A percentile compares a stretch with the other conserved stretches of the same genome.
Evolutionary conservation across 2,329 filamentous ascomycete species (phyloP).

Genomic region (Cordyceps farinosa): DNA sequence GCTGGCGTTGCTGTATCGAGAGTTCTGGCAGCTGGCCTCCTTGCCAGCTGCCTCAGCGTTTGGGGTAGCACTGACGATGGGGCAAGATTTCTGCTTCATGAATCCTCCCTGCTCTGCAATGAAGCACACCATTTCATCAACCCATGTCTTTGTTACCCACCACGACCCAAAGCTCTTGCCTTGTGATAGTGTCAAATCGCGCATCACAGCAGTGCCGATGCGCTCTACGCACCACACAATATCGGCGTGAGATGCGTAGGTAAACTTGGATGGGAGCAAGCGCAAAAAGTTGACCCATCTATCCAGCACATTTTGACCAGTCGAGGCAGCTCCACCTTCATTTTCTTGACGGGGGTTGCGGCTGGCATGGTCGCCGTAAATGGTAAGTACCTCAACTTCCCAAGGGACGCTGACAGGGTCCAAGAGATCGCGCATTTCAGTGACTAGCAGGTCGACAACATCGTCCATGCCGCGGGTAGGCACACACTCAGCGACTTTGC

Average conservation of each 20-base stretch:
- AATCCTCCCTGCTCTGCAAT: constrained; percentile 88
- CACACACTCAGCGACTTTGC: constrained; percentile 61
- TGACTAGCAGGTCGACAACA: constrained; percentile 58
- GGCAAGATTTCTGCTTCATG: constrained; percentile 55
- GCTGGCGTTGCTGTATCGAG: constrained; percentile 43
- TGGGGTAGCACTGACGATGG: constrained; percentile 26
- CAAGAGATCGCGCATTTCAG: constrained; percentile 67
- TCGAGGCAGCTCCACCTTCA: constrained; percentile 28
- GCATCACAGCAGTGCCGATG: constrained; percentile 71
- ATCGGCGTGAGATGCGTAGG: constrained; percentile 67
- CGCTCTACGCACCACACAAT: constrained; percentile 74
- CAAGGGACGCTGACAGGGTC: constrained; percentile 64
- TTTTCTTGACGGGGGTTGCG: constrained; percentile 41
- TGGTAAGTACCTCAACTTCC: constrained; percentile 59
- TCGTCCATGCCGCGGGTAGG: constrained; percentile 64
- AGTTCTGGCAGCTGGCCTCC: constrained; percentile 33
- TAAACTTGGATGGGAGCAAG: constrained; percentile 66
- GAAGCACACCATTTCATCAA: constrained; percentile 92
- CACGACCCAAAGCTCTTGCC: constrained; percentile 82
- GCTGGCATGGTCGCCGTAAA: constrained; percentile 55
- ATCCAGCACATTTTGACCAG: constrained; percentile 67
- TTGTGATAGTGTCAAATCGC: constrained; percentile 75
- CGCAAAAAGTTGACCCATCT: constrained; percentile 72
- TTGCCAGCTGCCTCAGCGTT: constrained; percentile 36
- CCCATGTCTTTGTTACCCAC: constrained; percentile 94